phyloP scores from a whole-genome alignment of 805 yeast genomes.

The Ascoidea asiatica region DNA sequence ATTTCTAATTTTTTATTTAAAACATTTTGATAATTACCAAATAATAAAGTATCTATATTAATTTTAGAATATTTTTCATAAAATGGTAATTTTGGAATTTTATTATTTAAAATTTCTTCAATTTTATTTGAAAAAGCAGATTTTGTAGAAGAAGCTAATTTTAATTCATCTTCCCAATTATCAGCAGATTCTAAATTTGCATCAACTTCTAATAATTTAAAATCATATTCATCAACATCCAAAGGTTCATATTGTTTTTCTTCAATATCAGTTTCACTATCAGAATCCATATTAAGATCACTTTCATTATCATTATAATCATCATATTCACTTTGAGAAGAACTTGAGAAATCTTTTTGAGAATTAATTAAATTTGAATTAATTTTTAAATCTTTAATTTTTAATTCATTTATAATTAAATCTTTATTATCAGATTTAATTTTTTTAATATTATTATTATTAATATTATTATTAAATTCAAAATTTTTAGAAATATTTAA shows the following conservation, averaged over 20 bases:
- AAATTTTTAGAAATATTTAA: not conserved
- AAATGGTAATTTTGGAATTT: conserved; percentile 5
- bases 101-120: conserved; percentile 4
- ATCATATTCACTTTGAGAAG: conserved; percentile 9
- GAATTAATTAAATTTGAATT: no score
- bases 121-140: conserved; percentile 23
- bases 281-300: conserved; percentile 8
- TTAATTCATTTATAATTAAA: no score
- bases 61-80: conserved; percentile 7
- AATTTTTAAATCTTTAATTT: no score
- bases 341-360: no score
- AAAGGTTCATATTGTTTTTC: conserved; percentile 62
- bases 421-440: not conserved
- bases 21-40: conserved; percentile 28
- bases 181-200: conserved; percentile 12
- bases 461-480: conserved; percentile 2
- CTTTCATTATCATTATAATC: conserved; percentile 8
- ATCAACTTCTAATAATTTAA: conserved; percentile 24
- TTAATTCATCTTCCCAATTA: conserved; percentile 23
- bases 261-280: conserved; percentile 26
- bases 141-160: conserved; percentile 22
- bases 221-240: conserved; percentile 33
- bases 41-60: conserved; percentile 30
- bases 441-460: no score
- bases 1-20: conserved; percentile 17